Conservation (phyloP, 768 basidiomycete genomes). For the Xerocomus brunneocitrinus region DNA sequence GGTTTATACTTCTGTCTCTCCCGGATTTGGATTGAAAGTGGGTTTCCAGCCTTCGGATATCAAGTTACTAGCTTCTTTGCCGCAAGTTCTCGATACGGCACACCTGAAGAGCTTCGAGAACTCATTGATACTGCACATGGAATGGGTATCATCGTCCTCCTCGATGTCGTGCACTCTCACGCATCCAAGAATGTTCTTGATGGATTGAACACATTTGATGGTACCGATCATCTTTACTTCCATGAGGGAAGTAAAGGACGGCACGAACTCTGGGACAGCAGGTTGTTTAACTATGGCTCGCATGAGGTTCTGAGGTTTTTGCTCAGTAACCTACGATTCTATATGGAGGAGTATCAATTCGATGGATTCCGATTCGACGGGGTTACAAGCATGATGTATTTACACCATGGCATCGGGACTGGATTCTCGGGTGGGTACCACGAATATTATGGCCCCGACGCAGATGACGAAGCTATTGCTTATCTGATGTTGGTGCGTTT, state of each 20-base stretch:
- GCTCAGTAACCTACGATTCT: conserved; percentile 91
- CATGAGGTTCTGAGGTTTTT: conserved; percentile 96
- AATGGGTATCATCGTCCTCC: conserved; percentile 86
- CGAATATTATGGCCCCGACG: conserved; percentile 88
- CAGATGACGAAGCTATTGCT: conserved; percentile 85
- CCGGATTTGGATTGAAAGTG: background rate
- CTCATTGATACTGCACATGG: conserved; percentile 93
- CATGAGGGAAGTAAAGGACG: conserved; percentile 87
- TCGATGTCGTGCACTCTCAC: conserved; percentile 97
- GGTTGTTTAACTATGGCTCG: conserved; percentile 92
- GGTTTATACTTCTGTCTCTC: conserved; percentile 25
- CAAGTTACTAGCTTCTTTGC: conserved; percentile 98
- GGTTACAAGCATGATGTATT: conserved; percentile 99
- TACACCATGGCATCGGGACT: conserved; percentile 95
- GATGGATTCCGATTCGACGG: conserved; percentile 99
- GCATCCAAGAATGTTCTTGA: conserved; percentile 97
- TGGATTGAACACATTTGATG: conserved; percentile 93
- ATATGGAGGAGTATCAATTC: conserved; percentile 91
- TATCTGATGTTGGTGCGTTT: conserved; percentile 92
- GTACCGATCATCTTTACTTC: conserved; percentile 97
- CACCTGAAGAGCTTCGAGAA: conserved; percentile 92
- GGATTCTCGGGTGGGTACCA: conserved; percentile 98
- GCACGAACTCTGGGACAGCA: conserved; percentile 97
- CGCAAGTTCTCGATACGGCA: conserved; percentile 92
- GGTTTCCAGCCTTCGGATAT: conserved; percentile 83